phyloP scores from a whole-genome alignment of 2,329 filamentous ascomycete species.

The Thermothelomyces thermophilus region DNA sequence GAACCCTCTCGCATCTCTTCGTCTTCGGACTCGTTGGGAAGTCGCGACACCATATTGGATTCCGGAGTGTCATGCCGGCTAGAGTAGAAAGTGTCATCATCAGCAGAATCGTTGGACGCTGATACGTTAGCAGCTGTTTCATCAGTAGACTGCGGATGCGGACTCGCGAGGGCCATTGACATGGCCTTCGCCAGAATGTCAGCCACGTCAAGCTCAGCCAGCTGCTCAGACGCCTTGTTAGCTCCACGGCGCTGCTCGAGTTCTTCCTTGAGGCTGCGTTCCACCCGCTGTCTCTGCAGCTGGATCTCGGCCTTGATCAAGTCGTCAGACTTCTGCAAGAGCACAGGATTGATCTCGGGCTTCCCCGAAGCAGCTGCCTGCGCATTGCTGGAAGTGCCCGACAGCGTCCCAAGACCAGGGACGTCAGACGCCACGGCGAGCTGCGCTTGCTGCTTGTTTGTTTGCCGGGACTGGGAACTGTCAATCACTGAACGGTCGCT shows the following conservation, averaged over 20 bases:
- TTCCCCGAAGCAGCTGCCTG: constrained; percentile 42
- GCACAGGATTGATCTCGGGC: constrained; percentile 71
- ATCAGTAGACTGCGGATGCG: constrained; percentile 53
- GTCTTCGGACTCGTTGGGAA: constrained; percentile 41
- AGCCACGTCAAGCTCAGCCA: constrained; percentile 61
- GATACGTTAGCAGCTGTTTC: constrained; percentile 52
- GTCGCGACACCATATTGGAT: constrained; percentile 41
- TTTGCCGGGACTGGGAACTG: constrained; percentile 19
- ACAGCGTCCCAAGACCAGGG: constrained; percentile 22
- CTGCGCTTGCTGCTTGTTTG: constrained; percentile 18
- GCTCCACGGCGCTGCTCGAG: constrained; percentile 54
- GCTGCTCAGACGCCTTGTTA: constrained; percentile 43
- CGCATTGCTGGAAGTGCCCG: constrained; percentile 9
- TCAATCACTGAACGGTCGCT: constrained; percentile 17
- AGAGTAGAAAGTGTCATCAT: constrained; percentile 94
- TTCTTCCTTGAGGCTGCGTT: constrained; percentile 70
- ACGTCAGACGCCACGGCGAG: constrained; percentile 17
- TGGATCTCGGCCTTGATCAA: constrained; percentile 75
- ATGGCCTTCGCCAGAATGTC: constrained; percentile 67
- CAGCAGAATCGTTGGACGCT: constrained; percentile 70
- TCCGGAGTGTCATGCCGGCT: constrained; percentile 79
- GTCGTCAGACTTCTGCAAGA: constrained; percentile 80
- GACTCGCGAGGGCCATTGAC: constrained; percentile 62
- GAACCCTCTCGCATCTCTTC: constrained; percentile 34
- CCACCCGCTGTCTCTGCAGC: constrained; percentile 73